Evolutionary conservation across 805 yeast genomes (phyloP).

Genomic region (Kodamaea kakaduensis): DNA sequence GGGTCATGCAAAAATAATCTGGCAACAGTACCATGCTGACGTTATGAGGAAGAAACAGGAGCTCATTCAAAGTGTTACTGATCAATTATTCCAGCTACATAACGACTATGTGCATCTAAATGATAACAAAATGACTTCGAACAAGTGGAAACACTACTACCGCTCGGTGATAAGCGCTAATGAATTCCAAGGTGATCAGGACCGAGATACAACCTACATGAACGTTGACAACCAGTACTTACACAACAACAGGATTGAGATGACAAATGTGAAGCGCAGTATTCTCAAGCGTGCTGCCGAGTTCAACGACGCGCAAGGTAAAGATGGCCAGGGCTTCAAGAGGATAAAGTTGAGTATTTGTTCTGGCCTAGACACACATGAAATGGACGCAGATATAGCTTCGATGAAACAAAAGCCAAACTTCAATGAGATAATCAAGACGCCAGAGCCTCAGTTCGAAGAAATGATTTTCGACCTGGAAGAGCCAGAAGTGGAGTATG

Average conservation of each 20-base stretch:
- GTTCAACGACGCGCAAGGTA: background rate
- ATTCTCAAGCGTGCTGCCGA: conserved; percentile 11
- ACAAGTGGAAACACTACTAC: conserved; percentile 21
- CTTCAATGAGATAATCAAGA: background rate
- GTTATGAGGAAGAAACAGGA: conserved; percentile 23
- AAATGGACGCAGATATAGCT: conserved; percentile 24
- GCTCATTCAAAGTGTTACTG: conserved; percentile 23
- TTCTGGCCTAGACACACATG: conserved; percentile 20
- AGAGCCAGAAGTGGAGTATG: conserved; percentile 2
- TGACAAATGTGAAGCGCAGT: conserved; percentile 25
- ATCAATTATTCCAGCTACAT: conserved; percentile 25
- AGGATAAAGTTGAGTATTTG: conserved; percentile 15
- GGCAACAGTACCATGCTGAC: conserved; percentile 31
- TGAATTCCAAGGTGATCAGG: conserved; percentile 14
- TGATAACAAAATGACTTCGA: conserved; percentile 10
- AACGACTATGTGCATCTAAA: conserved; percentile 27
- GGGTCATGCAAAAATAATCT: conserved; percentile 26
- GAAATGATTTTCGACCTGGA: background rate
- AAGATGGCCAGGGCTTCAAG: background rate
- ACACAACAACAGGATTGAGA: conserved; percentile 29
- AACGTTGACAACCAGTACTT: conserved; percentile 20
- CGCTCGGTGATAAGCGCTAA: conserved; percentile 22
- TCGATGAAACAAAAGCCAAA: conserved; percentile 13
- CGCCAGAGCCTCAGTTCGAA: conserved; percentile 1
- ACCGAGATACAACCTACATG: conserved; percentile 21